Conservation (phyloP, 768 basidiomycete genomes). For the Mycena galopus region DNA sequence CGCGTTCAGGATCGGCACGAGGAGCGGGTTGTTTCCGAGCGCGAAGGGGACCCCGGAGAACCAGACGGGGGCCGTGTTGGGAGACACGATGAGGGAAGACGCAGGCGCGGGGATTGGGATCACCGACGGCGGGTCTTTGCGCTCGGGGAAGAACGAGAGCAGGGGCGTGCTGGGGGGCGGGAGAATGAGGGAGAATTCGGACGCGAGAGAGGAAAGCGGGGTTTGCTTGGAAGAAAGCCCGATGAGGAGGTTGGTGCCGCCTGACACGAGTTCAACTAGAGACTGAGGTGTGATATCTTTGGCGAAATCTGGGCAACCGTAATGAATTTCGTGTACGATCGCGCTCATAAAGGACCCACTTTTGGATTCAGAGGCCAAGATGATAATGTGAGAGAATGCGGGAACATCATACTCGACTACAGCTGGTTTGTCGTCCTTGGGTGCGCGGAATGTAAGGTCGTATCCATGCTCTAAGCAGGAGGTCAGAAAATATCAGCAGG, state of each 20-base stretch:
- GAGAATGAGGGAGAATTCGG: constrained; percentile 93
- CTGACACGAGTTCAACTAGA: constrained; percentile 76
- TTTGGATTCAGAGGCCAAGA: constrained; percentile 90
- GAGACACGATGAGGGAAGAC: constrained; percentile 58
- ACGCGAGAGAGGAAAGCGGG: constrained; percentile 79
- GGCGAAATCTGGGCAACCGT: constrained; percentile 64
- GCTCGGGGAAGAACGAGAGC: constrained; percentile 87
- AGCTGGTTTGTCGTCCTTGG: constrained; percentile 78
- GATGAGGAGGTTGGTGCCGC: constrained; percentile 86
- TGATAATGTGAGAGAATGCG: constrained; percentile 86
- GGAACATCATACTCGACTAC: constrained; percentile 80
- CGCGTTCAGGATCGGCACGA: constrained; percentile 86
- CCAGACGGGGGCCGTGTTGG: constrained; percentile 72
- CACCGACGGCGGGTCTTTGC: constrained; percentile 71
- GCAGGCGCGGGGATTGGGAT: constrained; percentile 72
- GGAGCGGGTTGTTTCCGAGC: constrained; percentile 78
- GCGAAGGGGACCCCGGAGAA: constrained; percentile 81
- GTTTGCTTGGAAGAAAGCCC: constrained; percentile 84
- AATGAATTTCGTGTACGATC: constrained; percentile 20
- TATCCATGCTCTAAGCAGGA: constrained; percentile 78
- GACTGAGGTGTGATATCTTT: constrained; percentile 86
- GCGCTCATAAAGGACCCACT: constrained; percentile 58
- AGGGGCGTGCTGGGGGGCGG: constrained; percentile 88
- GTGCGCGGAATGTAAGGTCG: constrained; percentile 86
- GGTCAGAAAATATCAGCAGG: constrained; percentile 14